phyloP scores from a whole-genome alignment of 306 rosid species.

The Vicia villosa region DNA sequence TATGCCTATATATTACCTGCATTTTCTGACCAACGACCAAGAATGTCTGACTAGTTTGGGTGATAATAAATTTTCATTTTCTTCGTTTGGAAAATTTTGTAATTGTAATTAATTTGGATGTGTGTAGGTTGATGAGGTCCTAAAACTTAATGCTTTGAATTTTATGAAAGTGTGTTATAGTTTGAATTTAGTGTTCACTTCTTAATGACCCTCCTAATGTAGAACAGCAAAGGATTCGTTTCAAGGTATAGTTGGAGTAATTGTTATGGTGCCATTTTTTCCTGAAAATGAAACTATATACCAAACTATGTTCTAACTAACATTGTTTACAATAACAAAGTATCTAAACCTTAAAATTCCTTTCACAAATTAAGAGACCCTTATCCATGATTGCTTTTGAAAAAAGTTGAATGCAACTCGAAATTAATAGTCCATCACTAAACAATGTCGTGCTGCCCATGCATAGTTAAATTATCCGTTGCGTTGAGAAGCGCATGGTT shows the following conservation, averaged over 20 bases:
- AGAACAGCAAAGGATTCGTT: background rate
- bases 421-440: background rate
- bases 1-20: slow-evolving; percentile 46
- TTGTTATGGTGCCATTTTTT: slow-evolving; percentile 22
- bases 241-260: background rate
- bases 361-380: background rate
- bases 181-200: slow-evolving; percentile 35
- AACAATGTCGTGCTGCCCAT: slow-evolving; percentile 27
- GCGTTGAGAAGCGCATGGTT: background rate
- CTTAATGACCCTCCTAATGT: slow-evolving; percentile 4
- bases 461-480: slow-evolving; percentile 36
- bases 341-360: background rate
- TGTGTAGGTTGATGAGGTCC: slow-evolving; percentile 28
- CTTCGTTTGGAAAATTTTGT: background rate
- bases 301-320: slow-evolving; percentile 29
- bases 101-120: background rate
- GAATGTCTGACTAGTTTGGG: slow-evolving; percentile 31
- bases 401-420: background rate
- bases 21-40: slow-evolving; percentile 52
- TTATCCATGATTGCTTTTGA: too few relatives aligned
- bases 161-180: slow-evolving; percentile 5
- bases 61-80: background rate
- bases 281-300: background rate
- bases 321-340: slow-evolving; percentile 21
- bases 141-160: slow-evolving; percentile 29